Conservation (phyloP, 1,284 basidiomycete species). For the Marasmius sp. region DNA sequence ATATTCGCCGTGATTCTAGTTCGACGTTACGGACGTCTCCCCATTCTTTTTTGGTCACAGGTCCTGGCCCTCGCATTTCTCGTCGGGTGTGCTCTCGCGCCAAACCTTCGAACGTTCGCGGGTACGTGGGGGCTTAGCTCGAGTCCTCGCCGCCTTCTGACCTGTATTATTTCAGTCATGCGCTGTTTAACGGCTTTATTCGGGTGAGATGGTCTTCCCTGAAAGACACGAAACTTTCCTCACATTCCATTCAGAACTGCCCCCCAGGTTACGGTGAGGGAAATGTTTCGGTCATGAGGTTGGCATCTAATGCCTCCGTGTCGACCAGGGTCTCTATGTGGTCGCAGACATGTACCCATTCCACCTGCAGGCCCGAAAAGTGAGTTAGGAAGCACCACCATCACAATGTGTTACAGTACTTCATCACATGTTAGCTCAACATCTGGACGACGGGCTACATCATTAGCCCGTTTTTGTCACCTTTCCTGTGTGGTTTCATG, state of each 20-base stretch:
- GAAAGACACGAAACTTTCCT: neutral
- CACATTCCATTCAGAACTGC: conserved; percentile 44
- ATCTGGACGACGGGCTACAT: conserved; percentile 76
- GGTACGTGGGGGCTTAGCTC: conserved; percentile 28
- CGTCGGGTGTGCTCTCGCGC: conserved; percentile 58
- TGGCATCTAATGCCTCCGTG: neutral
- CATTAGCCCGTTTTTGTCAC: conserved; percentile 62
- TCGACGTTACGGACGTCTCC: conserved; percentile 13
- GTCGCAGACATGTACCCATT: conserved; percentile 74
- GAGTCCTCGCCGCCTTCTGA: neutral
- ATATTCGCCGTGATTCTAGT: conserved; percentile 15
- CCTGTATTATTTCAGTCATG: conserved; percentile 44
- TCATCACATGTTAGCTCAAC: conserved; percentile 46
- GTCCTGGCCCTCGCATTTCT: conserved; percentile 50
- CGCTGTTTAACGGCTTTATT: conserved; percentile 72
- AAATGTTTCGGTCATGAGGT: neutral
- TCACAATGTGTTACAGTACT: neutral
- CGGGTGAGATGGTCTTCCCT: conserved; percentile 39
- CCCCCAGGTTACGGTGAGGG: conserved; percentile 66
- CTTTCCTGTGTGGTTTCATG: conserved; percentile 70
- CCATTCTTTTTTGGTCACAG: conserved; percentile 44
- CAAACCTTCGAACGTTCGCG: conserved; percentile 51
- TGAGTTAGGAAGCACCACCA: conserved; percentile 13
- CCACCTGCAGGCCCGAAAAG: conserved; percentile 74
- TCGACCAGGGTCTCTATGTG: conserved; percentile 56